Evolutionary conservation across 495 filamentous ascomycete species (phyloP).

Genomic region (Durotheca rogersii): DNA sequence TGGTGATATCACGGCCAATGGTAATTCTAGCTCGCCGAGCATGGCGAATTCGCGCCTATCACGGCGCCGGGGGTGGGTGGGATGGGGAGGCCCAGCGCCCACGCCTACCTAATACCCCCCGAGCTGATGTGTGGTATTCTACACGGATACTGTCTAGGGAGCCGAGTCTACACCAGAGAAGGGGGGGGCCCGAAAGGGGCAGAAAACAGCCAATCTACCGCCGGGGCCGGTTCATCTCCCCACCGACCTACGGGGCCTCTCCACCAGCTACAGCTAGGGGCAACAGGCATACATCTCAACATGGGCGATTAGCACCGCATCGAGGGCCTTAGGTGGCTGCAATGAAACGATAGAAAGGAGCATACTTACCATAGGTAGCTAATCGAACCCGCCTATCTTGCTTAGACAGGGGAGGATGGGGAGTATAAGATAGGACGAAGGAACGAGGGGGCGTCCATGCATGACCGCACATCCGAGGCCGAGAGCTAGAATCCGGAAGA

Average conservation of each 20-base stretch:
- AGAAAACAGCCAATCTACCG: too few species aligned
- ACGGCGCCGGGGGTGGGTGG: conserved; percentile 18
- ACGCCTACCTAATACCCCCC: conserved; percentile 27
- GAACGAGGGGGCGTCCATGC: conserved; percentile 5
- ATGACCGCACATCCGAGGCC: conserved; percentile 15
- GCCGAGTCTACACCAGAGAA: too few species aligned
- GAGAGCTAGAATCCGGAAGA: conserved; percentile 19
- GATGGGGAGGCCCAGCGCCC: conserved; percentile 14
- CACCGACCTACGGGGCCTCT: conserved; percentile 11
- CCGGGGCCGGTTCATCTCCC: conserved; percentile 15
- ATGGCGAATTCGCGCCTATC: conserved; percentile 30
- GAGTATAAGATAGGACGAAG: conserved; percentile 23
- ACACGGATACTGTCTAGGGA: neutral
- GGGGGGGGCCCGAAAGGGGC: too few species aligned
- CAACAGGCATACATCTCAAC: too few species aligned
- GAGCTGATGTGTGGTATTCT: conserved; percentile 7
- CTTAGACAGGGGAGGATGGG: conserved; percentile 6
- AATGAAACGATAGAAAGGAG: conserved; percentile 7
- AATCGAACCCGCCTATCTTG: too few species aligned
- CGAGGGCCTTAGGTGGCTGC: conserved; percentile 12
- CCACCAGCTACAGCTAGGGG: neutral
- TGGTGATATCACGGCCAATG: conserved; percentile 27
- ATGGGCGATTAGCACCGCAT: conserved; percentile 6
- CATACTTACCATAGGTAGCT: too few species aligned
- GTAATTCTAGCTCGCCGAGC: conserved; percentile 15